phyloP scores from a whole-genome alignment of 1,284 basidiomycete species.

The Pascua guehoae region DNA sequence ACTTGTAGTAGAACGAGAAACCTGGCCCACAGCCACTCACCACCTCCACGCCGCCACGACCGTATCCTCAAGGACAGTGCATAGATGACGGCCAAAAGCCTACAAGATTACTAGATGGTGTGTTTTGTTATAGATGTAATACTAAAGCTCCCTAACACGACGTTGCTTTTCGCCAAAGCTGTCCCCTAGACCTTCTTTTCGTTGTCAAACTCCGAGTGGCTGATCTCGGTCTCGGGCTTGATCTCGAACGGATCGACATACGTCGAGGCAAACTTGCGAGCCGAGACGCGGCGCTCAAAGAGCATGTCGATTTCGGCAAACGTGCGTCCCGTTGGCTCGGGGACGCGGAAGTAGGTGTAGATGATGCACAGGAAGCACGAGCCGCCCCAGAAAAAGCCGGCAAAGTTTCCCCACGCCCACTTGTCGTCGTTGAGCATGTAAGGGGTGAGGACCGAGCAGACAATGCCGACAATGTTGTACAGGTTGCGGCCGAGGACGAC shows the following conservation, averaged over 20 bases:
- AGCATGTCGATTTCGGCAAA: slow-evolving; percentile 51
- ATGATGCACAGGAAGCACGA: slow-evolving; percentile 41
- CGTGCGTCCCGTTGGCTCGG: slow-evolving; percentile 44
- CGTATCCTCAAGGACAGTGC: no score
- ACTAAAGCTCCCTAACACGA: no score
- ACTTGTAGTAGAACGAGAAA: no score
- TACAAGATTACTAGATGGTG: no score
- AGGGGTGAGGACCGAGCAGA: slow-evolving; percentile 47
- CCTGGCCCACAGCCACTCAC: no score
- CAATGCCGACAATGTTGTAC: slow-evolving; percentile 50
- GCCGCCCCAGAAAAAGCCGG: slow-evolving; percentile 32
- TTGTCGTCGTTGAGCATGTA: slow-evolving; percentile 52
- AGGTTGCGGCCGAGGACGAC: slow-evolving; percentile 53
- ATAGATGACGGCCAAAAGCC: no score
- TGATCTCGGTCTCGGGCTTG: not conserved
- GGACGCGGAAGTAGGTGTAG: slow-evolving; percentile 33
- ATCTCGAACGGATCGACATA: slow-evolving; percentile 22
- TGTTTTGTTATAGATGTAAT: no score
- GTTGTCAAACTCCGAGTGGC: not conserved
- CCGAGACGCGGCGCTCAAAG: slow-evolving; percentile 34
- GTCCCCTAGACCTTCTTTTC: not conserved
- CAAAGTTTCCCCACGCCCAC: slow-evolving; percentile 47
- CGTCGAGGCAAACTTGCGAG: slow-evolving; percentile 29
- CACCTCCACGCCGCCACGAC: no score
- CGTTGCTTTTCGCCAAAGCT: no score